phyloP scores from a whole-genome alignment of 148 eudicot genomes.

The Vaccinium corymbosum region DNA sequence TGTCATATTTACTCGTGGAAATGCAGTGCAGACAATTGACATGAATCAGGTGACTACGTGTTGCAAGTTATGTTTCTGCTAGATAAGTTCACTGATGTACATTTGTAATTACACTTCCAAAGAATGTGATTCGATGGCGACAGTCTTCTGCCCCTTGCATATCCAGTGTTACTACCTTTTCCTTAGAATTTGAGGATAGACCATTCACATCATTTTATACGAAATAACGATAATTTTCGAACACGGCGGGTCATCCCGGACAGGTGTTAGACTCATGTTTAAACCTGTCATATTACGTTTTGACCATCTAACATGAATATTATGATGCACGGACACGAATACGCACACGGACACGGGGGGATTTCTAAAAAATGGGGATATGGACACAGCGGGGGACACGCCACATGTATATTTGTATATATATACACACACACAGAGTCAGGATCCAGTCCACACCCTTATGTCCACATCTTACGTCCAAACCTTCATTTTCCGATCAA shows the following conservation, averaged over 20 bases:
- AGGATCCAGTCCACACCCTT: no score
- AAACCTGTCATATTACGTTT: background rate
- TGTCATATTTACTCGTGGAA: conserved; percentile 90
- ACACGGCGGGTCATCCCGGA: background rate
- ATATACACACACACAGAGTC: no score
- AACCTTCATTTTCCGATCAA: no score
- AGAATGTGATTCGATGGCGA: background rate
- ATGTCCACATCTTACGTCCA: no score
- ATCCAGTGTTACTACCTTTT: background rate
- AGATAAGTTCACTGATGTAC: background rate
- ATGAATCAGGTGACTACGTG: conserved; percentile 81
- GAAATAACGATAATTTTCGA: background rate
- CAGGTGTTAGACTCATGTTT: background rate
- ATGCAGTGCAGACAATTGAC: conserved; percentile 95
- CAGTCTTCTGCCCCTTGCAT: background rate
- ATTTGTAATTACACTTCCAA: background rate
- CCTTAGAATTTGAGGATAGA: background rate
- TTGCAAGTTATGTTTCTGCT: conserved; percentile 3
- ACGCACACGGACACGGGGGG: no score
- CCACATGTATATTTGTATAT: no score
- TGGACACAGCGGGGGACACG: no score
- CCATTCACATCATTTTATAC: background rate
- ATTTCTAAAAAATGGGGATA: background rate
- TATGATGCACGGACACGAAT: background rate
- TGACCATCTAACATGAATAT: background rate